Base-by-base conservation (phyloP, 768 basidiomycete species). In the Boletus rubropictus region DNA sequence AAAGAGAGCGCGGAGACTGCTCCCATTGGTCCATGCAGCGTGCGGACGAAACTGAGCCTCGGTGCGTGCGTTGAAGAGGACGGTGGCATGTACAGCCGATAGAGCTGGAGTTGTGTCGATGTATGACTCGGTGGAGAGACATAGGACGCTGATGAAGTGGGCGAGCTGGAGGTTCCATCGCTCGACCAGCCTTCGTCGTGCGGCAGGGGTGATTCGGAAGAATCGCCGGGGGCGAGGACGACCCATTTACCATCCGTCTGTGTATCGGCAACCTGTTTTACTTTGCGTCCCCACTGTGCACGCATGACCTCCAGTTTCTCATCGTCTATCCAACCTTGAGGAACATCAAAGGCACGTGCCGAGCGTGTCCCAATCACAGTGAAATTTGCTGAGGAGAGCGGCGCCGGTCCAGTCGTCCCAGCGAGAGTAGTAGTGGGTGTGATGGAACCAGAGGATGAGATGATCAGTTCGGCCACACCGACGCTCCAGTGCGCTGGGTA, bases 171-270 rank as follows among this genome's bases (percentile, higher is more conserved):
- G 15, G 49, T 2, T n/a, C 15, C 37, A 25, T 65, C 53, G n/a
- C 52, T 50, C 7, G 60, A 55, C 40, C 57, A 35, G 3, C n/a
- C 54, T 39, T 47, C 18, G 36, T 46, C 48, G 22, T 33, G 22
- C 15, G 60, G 42, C n/a, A 48, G 29, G 7, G 55, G 34, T 32
- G 49, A 46, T 42, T 51, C 48, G 20, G 60, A 55, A n/a, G 56
- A 43, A 51, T 75, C 72, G 25, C 75, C 80, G 12, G 86, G 80
- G 12, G 83, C 87, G 39, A 89, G 73, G 11, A 90, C 82, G 47
- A 78, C 81, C 85, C 86, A 91, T 72, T 87, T 89, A 8, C 89
- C 89, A 58, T 90, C 89, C 5, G 89, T 87, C 57, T 87, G 82
- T 14, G 77, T 82, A 54, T 81, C 84, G n/a, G 82, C 78, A 25